These are phyloP conservation scores for Microthlaspi erraticum DNA, from an alignment of 345 rosid genomes.

Conservation along the genomic window DNA sequence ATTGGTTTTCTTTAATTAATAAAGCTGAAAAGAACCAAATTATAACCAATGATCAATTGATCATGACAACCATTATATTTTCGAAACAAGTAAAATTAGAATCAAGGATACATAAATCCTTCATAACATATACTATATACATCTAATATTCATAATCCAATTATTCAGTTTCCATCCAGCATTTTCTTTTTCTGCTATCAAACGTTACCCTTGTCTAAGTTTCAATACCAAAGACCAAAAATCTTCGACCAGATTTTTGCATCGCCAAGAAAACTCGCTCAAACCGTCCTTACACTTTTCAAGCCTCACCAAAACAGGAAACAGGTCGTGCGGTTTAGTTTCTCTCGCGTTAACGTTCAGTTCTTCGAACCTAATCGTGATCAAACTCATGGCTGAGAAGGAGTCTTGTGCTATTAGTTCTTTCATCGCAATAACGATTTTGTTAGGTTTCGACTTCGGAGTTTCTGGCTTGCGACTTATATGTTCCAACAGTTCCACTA, in stretches of 20 bases:
- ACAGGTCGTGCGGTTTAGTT: not conserved
- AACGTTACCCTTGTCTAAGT: not conserved
- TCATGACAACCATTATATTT: too few relatives aligned
- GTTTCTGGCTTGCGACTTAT: conserved; percentile 22
- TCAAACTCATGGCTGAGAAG: conserved; percentile 26
- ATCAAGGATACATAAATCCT: too few relatives aligned
- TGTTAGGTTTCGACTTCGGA: conserved; percentile 8
- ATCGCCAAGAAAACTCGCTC: conserved; percentile 38
- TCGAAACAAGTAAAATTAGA: too few relatives aligned
- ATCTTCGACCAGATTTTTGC: conserved; percentile 14
- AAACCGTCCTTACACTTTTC: conserved; percentile 15
- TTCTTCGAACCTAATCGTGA: conserved; percentile 32
- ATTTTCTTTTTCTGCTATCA: not conserved
- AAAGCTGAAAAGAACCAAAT: too few relatives aligned
- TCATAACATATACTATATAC: too few relatives aligned
- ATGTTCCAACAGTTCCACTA: conserved; percentile 28
- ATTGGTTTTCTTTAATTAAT: too few relatives aligned
- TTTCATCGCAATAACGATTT: not conserved
- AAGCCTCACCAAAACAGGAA: conserved; percentile 21
- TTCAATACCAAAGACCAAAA: conserved; percentile 30
- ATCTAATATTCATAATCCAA: not conserved
- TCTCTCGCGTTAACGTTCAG: conserved; percentile 25
- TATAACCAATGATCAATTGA: too few relatives aligned
- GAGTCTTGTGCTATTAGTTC: conserved; percentile 24
- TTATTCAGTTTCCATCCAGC: not conserved